Base-by-base conservation (phyloP, 139 green algal species). In the Chlorokybus atmophyticus region DNA sequence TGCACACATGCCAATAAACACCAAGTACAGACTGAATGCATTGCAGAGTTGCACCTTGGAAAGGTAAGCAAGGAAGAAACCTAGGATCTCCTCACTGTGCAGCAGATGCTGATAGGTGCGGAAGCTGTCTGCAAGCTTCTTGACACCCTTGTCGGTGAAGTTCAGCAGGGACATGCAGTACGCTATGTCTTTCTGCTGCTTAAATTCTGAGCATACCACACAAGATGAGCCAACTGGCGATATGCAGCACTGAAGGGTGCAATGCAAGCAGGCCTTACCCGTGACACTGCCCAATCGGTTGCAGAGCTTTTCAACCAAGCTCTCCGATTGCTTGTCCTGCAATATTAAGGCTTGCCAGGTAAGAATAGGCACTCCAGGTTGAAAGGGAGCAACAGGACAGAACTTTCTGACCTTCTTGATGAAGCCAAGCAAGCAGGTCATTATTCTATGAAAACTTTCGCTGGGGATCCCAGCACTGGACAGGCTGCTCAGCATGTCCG, bases 401-500 rank as follows among this genome's bases (percentile, higher is more conserved):
- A 44, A 44, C 57, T 52, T 14, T 14, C 23, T 19, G 6, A 66
- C 59, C 59, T 83, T 87, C 65, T 88, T 82, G 57, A 95, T 82
- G 70, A 87, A 91, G 14, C 49, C 67, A 49, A 93, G 73, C 50
- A 94, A 68, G 44, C 72, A 67, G 17, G 39, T 48, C 65, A 71
- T 55, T 50, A 75, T 67, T 29, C 19, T n/a, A 7, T 41, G 38
- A 56, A 79, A 66, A 0, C 57, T 55, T 24, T 60, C 25, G 3
- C 40, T 17, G 7, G 75, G 40, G 17, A 25, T 2, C 2, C 17
- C 40, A 21, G 58, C 32, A 6, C 19, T 17, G 25, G 63, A 76
- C 35, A 94, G 69, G 50, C 57, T 67, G 40, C 64, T 81, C 35
- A 96, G 72, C 52, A 95, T 87, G 66, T 96, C 88, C 14, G 87